Conservation (phyloP, 148 eudicot genomes). For the Spergularia bocconei region DNA sequence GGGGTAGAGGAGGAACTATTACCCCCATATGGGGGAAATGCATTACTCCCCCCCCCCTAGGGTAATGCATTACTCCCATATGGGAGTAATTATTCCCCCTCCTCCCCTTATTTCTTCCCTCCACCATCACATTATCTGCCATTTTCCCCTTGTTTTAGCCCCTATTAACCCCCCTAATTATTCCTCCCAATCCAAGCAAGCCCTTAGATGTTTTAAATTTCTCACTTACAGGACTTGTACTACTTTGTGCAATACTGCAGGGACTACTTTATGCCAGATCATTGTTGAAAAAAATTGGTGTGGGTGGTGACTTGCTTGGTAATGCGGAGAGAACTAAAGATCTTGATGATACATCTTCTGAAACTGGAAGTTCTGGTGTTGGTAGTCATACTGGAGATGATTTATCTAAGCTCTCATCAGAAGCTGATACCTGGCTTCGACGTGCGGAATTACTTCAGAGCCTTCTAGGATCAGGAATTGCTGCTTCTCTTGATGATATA, state of each 20-base stretch:
- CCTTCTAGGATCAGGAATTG: slow-evolving; percentile 89
- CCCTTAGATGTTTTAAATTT: too few species aligned
- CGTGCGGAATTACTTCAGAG: slow-evolving; percentile 96
- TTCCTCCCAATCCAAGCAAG: too few species aligned
- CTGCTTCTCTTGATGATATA: slow-evolving; percentile 96
- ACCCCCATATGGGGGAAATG: too few species aligned
- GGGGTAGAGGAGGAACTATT: too few species aligned
- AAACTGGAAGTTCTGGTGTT: slow-evolving; percentile 83
- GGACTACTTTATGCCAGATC: slow-evolving; percentile 78
- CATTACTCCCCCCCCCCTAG: too few species aligned
- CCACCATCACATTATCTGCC: too few species aligned
- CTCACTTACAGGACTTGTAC: too few species aligned
- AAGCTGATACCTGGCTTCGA: slow-evolving; percentile 83
- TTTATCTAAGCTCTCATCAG: slow-evolving; percentile 65
- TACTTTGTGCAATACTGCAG: slow-evolving; percentile 34
- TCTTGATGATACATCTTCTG: slow-evolving; percentile 82
- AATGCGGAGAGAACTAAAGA: slow-evolving; percentile 67
- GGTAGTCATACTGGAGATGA: slow-evolving; percentile 75
- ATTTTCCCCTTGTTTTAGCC: too few species aligned
- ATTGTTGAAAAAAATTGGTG: slow-evolving; percentile 72
- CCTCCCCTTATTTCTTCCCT: too few species aligned
- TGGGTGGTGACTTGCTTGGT: slow-evolving; percentile 55
- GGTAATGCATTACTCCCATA: too few species aligned
- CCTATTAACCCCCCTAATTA: too few species aligned
- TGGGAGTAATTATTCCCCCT: too few species aligned